Conservation (phyloP, 148 eudicot genomes). For the Persicaria maculosa region DNA sequence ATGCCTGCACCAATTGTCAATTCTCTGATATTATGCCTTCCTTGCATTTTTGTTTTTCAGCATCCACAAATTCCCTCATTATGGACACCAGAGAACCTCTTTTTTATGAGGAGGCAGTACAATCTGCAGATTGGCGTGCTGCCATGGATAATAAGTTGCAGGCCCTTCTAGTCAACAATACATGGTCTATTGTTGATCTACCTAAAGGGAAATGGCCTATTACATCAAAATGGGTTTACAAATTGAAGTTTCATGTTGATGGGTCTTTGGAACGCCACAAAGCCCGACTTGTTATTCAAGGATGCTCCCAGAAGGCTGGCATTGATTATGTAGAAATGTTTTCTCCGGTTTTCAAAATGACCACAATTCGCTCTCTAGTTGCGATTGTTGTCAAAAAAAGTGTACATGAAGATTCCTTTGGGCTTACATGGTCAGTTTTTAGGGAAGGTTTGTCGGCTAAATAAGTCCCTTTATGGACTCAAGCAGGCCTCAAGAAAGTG, state of each 20-base stretch:
- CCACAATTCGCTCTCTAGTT: not conserved
- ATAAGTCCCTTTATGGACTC: no score
- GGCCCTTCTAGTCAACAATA: no score
- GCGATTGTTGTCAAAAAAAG: no score
- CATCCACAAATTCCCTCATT: not conserved
- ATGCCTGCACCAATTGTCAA: no score
- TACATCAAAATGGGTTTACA: not conserved
- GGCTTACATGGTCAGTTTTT: no score
- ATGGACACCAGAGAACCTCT: not conserved
- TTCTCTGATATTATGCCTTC: not conserved
- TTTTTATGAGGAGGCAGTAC: not conserved
- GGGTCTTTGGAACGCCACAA: not conserved
- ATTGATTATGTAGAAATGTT: not conserved
- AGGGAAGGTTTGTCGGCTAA: no score
- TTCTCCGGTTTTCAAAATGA: not conserved
- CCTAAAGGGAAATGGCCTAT: not conserved
- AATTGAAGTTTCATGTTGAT: not conserved
- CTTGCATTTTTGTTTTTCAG: not conserved
- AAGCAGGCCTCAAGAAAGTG: no score
- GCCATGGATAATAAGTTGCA: not conserved
- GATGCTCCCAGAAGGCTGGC: not conserved
- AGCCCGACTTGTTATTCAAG: not conserved
- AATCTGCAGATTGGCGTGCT: not conserved
- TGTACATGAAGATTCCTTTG: no score
- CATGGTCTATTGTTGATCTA: not conserved